A percentile compares a stretch with the other conserved stretches of the same genome.
Evolutionary conservation across 2,329 filamentous ascomycete genomes (phyloP).

Genomic region (Coniochaeta hoffmannii): DNA sequence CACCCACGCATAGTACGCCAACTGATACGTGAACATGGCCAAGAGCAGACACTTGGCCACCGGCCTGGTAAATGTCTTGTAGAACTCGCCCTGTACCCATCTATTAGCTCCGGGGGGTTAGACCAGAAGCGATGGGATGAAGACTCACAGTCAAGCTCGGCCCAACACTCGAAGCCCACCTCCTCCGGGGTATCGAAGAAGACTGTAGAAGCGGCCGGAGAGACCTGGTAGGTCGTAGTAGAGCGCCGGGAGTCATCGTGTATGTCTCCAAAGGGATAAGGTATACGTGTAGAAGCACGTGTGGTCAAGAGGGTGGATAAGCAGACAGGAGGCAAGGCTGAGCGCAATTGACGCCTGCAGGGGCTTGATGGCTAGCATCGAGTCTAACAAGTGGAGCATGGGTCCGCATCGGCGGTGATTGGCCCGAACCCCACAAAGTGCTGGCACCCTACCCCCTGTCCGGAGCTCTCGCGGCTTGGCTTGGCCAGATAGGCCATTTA

Average conservation of each 20-base stretch:
- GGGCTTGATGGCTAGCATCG: too few relatives aligned
- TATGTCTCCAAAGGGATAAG: background rate
- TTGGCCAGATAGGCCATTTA: background rate
- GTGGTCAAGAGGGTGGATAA: background rate
- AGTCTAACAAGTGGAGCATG: too few relatives aligned
- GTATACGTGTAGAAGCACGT: background rate
- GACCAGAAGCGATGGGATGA: background rate
- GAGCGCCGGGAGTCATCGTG: background rate
- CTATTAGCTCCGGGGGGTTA: background rate
- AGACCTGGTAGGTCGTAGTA: background rate
- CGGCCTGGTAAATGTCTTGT: constrained; percentile 66
- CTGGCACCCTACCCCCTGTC: background rate
- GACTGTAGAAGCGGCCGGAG: background rate
- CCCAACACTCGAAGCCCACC: background rate
- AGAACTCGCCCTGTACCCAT: constrained; percentile 55
- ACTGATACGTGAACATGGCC: constrained; percentile 71
- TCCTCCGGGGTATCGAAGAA: background rate
- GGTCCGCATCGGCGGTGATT: background rate
- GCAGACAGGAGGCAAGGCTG: background rate
- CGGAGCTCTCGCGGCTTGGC: background rate
- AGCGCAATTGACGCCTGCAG: too few relatives aligned
- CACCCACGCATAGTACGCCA: constrained; percentile 67
- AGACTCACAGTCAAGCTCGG: constrained; percentile 1
- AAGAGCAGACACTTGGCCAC: constrained; percentile 67
- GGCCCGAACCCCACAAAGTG: background rate